Evolutionary conservation across 257 asterid species (phyloP).

Genomic region (Coffea canephora): DNA sequence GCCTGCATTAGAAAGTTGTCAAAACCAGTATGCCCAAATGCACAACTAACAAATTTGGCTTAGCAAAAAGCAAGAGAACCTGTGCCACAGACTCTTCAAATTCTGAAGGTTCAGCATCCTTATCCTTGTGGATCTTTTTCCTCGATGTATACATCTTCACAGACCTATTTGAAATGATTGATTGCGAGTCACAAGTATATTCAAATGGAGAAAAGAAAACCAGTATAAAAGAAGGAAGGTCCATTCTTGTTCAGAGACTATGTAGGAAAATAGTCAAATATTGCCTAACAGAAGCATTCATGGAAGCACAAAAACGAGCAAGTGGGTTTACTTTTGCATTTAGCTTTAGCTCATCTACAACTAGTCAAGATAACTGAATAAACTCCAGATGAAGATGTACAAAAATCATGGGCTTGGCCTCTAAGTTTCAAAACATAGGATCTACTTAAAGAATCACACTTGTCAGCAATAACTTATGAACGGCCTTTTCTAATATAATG

Average conservation of each 20-base stretch:
- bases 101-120: constrained; percentile 79
- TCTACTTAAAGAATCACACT: not conserved
- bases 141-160: constrained; percentile 71
- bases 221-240: not conserved
- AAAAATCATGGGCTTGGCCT: not conserved
- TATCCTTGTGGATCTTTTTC: constrained; percentile 74
- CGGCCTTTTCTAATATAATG: not conserved
- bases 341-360: not conserved
- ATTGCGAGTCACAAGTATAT: not conserved
- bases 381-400: not conserved
- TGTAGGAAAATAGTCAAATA: not conserved
- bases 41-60: not conserved
- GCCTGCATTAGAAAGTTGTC: constrained; percentile 41
- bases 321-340: not conserved
- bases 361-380: not conserved
- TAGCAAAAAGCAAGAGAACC: constrained; percentile 31
- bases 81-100: constrained; percentile 83
- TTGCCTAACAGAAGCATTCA: not conserved
- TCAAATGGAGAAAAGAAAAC: not conserved
- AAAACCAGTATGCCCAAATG: not conserved
- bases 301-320: not conserved
- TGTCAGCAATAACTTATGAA: no score
- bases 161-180: constrained; percentile 18
- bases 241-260: not conserved
- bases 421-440: not conserved